These are phyloP conservation scores for Dentipellis fragilis DNA, from an alignment of 768 basidiomycete genomes.

Conservation along the genomic window DNA sequence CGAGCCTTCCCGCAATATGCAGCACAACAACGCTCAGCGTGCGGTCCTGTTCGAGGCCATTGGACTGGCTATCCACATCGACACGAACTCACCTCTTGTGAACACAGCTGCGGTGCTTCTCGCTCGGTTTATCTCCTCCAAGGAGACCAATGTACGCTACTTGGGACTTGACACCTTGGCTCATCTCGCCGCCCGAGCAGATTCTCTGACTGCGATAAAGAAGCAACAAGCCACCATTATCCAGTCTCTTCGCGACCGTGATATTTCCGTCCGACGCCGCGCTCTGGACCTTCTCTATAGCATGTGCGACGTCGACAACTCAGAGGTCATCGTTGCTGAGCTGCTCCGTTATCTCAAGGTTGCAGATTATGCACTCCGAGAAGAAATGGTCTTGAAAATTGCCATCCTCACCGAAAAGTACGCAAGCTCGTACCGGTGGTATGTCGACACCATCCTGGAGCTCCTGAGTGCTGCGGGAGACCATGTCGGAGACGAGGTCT, in stretches of 20 bases:
- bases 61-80: constrained; percentile 89
- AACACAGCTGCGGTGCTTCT: constrained; percentile 82
- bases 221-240: constrained; percentile 95
- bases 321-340: constrained; percentile 92
- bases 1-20: constrained; percentile 87
- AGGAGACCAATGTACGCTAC: constrained; percentile 97
- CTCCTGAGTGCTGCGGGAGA: constrained; percentile 96
- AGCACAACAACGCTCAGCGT: constrained; percentile 98
- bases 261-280: constrained; percentile 90
- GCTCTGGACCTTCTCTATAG: constrained; percentile 95
- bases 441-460: constrained; percentile 94
- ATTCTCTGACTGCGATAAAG: constrained; percentile 87
- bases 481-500: constrained; percentile 98
- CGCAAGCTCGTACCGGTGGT: constrained; percentile 96
- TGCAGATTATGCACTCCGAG: constrained; percentile 93
- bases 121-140: constrained; percentile 93
- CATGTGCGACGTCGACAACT: constrained; percentile 98
- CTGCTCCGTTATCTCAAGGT: constrained; percentile 86
- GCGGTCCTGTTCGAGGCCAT: constrained; percentile 98
- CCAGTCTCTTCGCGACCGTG: constrained; percentile 87
- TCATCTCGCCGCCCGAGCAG: constrained; percentile 89
- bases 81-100: constrained; percentile 84
- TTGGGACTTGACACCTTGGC: constrained; percentile 97
- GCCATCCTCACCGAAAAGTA: constrained; percentile 99
- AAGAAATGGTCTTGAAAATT: constrained; percentile 99